Base-by-base conservation (phyloP, 768 basidiomycete genomes). In the Lactifluus pinguis region DNA sequence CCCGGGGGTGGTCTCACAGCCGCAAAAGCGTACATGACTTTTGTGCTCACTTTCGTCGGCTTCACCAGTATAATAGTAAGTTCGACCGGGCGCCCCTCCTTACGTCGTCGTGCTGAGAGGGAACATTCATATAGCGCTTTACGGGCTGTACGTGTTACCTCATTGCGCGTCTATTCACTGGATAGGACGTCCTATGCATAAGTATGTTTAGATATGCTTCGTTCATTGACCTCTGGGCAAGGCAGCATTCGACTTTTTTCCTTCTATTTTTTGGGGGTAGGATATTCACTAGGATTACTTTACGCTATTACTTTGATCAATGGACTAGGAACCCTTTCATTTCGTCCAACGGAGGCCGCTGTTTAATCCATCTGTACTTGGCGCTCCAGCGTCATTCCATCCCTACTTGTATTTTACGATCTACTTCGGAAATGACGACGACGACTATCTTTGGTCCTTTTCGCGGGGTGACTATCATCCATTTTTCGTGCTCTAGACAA, bases 41-140 rank as follows among this genome's bases (percentile, higher is more conserved):
- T 92, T 70, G 85, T 94, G 60, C 79, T 95, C 29, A 78, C 80
- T 13, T 92, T 92, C 67, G 89, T 91, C 38, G 88, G 89, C 6
- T 79, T 92, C 61, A 86, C 85, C 15, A 91, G 88, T 68, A 71
- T 78, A 49, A 83, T 87, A 56, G 79, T 80, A 61, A 69, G 79
- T 57, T 48, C 21, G 7, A 14, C 29, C 54, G 6, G 3, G 60
- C 8, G 29, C 25, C 25, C 29, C 14, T 55, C 55, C 15, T 3
- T 34, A n/a, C 34, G 13, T 58, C 0, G 13, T n/a, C 34, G 29
- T 61, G 8, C 25, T 70, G 76, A 66, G 60, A 55, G 25, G 49
- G 49, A 25, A 25, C 36, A 15, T 32, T 32, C 10, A 42, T 29
- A 7, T 72, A 86, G 79, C 77, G 85, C 17, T 79, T 87, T 59